Percentiles rank a stretch among this genome's conserved stretches.
These are phyloP conservation scores for Ilex paraguariensis DNA, from an alignment of 305 asterid genomes.

Conservation along the genomic window DNA sequence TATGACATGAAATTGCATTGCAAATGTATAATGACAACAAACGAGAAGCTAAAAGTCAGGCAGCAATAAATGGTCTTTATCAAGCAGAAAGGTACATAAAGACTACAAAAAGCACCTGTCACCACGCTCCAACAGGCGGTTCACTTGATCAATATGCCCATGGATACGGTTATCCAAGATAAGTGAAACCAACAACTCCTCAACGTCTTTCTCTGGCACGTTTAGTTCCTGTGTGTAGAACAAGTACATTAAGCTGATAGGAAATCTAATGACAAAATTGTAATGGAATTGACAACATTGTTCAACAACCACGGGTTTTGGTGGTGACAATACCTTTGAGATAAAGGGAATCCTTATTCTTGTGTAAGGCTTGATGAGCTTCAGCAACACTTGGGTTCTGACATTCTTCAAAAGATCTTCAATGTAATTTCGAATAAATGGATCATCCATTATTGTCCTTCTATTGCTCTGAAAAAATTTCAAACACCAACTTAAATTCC, in stretches of 20 bases:
- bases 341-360: conserved; percentile 92
- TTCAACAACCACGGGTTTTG: no score
- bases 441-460: conserved; percentile 97
- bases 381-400: conserved; percentile 92
- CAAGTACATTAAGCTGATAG: conserved; percentile 6
- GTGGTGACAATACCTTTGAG: conserved; percentile 52
- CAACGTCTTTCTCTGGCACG: conserved; percentile 94
- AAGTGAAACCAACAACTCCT: conserved; percentile 83
- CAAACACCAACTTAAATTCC: neutral
- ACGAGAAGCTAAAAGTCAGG: no score
- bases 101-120: conserved; percentile 51
- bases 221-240: conserved; percentile 71
- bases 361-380: conserved; percentile 95
- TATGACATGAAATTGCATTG: neutral
- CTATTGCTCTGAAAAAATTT: conserved; percentile 71
- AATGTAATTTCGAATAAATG: conserved; percentile 85
- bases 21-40: no score
- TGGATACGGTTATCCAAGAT: conserved; percentile 86
- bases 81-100: neutral
- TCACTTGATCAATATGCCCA: conserved; percentile 99
- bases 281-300: no score
- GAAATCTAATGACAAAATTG: no score
- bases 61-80: no score
- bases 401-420: conserved; percentile 97
- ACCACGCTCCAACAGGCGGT: conserved; percentile 83